Evolutionary conservation across 345 rosid species (phyloP), one percentile per base, ranked within the genome.

Genomic region (Eucalyptus erythrocorys): DNA sequence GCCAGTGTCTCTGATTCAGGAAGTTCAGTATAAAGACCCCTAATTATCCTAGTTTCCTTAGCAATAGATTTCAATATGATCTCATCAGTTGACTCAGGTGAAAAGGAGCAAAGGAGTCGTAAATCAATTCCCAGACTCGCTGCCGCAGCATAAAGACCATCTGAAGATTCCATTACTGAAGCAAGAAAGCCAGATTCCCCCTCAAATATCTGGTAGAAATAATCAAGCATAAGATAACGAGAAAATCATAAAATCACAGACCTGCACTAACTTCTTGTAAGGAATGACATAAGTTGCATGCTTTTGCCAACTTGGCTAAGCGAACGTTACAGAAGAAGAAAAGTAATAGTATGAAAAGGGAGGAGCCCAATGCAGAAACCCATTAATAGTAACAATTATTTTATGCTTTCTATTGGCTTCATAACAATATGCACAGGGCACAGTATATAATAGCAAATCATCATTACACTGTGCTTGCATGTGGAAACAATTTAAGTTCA

Each of bases 141-240:
- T 89, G 99, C 99, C 84, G 96, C 99, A 5, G 98, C 98, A 91
- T 96, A 97, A 48, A 98, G 94, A 91, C 93, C 97, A 93, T 96
- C 95, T 68, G 99, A 95, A 88, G 93, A 95, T 90, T 94, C 96
- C 94, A 95, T 94, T 82, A 94, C 92, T 34, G 93, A 90, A 45
- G 96, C 89, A 85, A 95, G 91, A 91, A 94, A 94, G 92, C 89
- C 87, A 84, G 43, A 88, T 86, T 91, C 97, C 68, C 97, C 97
- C 90, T 94, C 97, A 90, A 95, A 95, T 47, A 94, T 93, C 97
- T 94, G 92, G 22, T 87, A 88, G 86, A 86, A 49, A 88, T 43
- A 47, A 42, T 37, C 43, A 48, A 87, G 76, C 89, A 87, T 7
- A 87, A 55, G 43, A 87, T 40, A 53, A 79, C 47, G 79, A 45